Conservation (phyloP, 2,329 filamentous ascomycete genomes). For the Cladobotryum mycophilum region DNA sequence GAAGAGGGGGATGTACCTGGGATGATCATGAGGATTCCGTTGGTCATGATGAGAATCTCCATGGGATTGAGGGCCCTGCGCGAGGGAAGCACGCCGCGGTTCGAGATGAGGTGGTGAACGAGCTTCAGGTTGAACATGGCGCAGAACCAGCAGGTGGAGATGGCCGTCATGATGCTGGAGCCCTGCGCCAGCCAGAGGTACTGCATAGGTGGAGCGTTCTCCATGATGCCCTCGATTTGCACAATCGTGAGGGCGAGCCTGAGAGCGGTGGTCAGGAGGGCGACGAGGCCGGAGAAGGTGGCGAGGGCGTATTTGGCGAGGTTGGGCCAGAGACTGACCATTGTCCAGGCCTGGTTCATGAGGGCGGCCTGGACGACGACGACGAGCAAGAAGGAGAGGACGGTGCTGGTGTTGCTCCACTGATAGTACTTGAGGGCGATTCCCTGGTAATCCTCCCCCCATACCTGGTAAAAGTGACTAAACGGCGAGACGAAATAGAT, state of each 20-base stretch:
- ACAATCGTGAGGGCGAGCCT: constrained; percentile 30
- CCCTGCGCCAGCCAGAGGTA: constrained; percentile 34
- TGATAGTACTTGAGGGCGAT: constrained; percentile 36
- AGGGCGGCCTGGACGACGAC: constrained; percentile 42
- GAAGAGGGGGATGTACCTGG: constrained; percentile 37
- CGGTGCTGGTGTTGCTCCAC: constrained; percentile 33
- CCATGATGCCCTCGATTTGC: constrained; percentile 29
- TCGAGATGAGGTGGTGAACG: constrained; percentile 40
- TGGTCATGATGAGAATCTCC: constrained; percentile 50
- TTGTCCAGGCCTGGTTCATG: constrained; percentile 46
- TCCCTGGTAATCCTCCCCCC: constrained; percentile 46
- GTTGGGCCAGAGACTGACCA: constrained; percentile 43
- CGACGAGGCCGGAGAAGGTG: constrained; percentile 29
- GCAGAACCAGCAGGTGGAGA: constrained; percentile 47
- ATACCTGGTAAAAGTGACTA: constrained; percentile 54
- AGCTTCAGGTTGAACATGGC: constrained; percentile 49
- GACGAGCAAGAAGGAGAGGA: constrained; percentile 38
- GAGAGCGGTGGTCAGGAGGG: constrained; percentile 26
- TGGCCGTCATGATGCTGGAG: constrained; percentile 33
- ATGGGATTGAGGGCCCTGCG: constrained; percentile 40
- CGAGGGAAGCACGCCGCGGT: constrained; percentile 40
- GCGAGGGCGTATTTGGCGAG: constrained; percentile 26
- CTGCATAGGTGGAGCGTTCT: constrained; percentile 15
- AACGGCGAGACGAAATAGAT: constrained; percentile 57
- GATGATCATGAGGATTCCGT: constrained; percentile 49